These are phyloP conservation scores for Zoysia japonica DNA, from an alignment of 176 grass and related monocot genomes.

Conservation along the genomic window DNA sequence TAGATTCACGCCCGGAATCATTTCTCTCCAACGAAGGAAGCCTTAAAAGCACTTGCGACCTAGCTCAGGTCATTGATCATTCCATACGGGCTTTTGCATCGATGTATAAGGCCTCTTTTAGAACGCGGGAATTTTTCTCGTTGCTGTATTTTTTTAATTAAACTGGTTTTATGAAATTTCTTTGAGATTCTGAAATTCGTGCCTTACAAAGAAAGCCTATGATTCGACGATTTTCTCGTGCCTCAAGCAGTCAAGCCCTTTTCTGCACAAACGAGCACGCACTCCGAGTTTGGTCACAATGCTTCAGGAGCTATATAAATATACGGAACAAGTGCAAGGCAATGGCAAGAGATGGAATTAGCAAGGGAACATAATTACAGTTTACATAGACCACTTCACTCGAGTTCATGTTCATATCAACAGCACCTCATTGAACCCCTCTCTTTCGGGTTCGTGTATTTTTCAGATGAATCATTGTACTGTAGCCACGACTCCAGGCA, in stretches of 20 bases:
- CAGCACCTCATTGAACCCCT: not conserved
- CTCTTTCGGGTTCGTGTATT: not conserved
- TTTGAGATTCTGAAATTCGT: no score
- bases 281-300: not conserved
- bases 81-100: no score
- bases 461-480: not conserved
- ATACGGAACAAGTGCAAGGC: not conserved
- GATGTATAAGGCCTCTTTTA: no score
- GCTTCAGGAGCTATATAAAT: not conserved
- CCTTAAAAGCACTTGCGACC: no score
- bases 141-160: no score
- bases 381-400: not conserved
- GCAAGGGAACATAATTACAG: not conserved
- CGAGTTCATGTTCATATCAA: not conserved
- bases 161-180: no score
- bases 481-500: not conserved
- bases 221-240: not conserved
- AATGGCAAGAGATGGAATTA: not conserved
- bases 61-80: no score
- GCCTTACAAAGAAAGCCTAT: no score
- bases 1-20: no score
- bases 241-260: not conserved
- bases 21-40: no score
- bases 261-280: not conserved
- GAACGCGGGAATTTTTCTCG: no score